Base-by-base conservation (phyloP, 2,329 filamentous ascomycete genomes). In the Aspergillus piperis region DNA sequence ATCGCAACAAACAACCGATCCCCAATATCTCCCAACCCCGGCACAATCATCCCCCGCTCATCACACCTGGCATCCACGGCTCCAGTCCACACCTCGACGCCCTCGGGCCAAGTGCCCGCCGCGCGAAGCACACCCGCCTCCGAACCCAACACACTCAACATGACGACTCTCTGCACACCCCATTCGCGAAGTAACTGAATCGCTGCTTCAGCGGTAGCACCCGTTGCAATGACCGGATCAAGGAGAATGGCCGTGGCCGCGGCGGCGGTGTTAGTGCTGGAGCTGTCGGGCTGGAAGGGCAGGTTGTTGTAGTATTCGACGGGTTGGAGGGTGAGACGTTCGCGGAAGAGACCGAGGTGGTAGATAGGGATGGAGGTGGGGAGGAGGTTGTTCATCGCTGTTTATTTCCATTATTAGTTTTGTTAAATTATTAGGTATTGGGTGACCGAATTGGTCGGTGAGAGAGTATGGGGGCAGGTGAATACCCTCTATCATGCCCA, bases 241-340 rank as follows among this genome's bases (percentile, higher is more conserved):
- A 96, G 85, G 57, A 97, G 81, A 72, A 97, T 90, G 61, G 92
- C 92, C 11, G 96, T 82, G 21, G 85, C 82, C 1, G 85, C 75
- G 1, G 81, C 75, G 3, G 78, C 72, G 36, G 77, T 73, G 63
- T 79, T 79, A 49, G 41, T 66, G 48, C 71, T 62, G 30, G 77
- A 66, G 53, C 73, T 63, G 52, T 63, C 56, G 6, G 68, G 81
- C 41, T 82, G 74, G 78, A 91, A 89, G 27, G 92, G 92, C 19
- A 97, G 88, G 78, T 96, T 96, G 83, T 97, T 97, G 85, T 97
- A 97, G 84, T 97, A 96, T 79, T 96, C 93, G 60, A 97, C 93
- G 3, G 93, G 92, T 70, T 92, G 87, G 59, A 97, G 88, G 48
- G 91, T 94, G 59, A 87, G 86, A 62, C 90, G 91, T 75, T 97